Conservation (phyloP, 2,329 filamentous ascomycete genomes). For the Aspergillus nomiae region DNA sequence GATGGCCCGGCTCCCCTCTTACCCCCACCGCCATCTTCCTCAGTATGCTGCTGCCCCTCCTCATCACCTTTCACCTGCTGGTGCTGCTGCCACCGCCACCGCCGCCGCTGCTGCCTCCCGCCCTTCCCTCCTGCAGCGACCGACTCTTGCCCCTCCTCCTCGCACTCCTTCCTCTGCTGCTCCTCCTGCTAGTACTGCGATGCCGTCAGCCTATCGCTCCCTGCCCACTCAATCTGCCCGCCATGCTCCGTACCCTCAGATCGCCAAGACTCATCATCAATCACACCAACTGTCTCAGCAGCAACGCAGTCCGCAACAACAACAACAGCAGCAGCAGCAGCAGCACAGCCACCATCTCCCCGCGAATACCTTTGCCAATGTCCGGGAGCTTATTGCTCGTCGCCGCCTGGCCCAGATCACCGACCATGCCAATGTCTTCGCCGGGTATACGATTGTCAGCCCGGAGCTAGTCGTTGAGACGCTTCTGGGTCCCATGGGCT, state of each 20-base stretch:
- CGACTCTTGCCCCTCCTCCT: slow-evolving; percentile 39
- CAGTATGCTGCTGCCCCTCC: slow-evolving; percentile 14
- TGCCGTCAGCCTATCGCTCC: slow-evolving; percentile 47
- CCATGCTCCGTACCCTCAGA: slow-evolving; percentile 40
- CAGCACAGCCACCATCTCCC: slow-evolving; percentile 30
- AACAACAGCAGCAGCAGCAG: slow-evolving; percentile 19
- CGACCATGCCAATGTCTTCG: slow-evolving; percentile 48
- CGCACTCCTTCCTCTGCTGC: slow-evolving; percentile 27
- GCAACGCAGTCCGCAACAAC: not conserved
- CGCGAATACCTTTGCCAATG: slow-evolving; percentile 44
- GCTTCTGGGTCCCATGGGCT: slow-evolving; percentile 44
- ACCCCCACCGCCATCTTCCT: slow-evolving; percentile 14
- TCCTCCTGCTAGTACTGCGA: slow-evolving; percentile 36
- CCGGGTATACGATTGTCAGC: slow-evolving; percentile 46
- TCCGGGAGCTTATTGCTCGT: slow-evolving; percentile 44
- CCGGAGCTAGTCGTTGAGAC: slow-evolving; percentile 47
- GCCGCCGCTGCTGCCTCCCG: slow-evolving; percentile 25
- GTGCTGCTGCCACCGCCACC: slow-evolving; percentile 15
- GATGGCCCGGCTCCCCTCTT: slow-evolving; percentile 29
- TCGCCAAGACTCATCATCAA: slow-evolving; percentile 38
- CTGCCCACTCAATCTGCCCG: slow-evolving; percentile 39
- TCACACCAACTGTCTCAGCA: slow-evolving; percentile 20
- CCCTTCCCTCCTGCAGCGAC: slow-evolving; percentile 36
- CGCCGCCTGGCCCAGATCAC: slow-evolving; percentile 46
- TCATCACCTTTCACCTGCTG: slow-evolving; percentile 20